A percentile compares a stretch with the other conserved stretches of the same genome.
These are phyloP conservation scores for Fraxinus angustifolia DNA, from an alignment of 305 asterid genomes.

Conservation along the genomic window DNA sequence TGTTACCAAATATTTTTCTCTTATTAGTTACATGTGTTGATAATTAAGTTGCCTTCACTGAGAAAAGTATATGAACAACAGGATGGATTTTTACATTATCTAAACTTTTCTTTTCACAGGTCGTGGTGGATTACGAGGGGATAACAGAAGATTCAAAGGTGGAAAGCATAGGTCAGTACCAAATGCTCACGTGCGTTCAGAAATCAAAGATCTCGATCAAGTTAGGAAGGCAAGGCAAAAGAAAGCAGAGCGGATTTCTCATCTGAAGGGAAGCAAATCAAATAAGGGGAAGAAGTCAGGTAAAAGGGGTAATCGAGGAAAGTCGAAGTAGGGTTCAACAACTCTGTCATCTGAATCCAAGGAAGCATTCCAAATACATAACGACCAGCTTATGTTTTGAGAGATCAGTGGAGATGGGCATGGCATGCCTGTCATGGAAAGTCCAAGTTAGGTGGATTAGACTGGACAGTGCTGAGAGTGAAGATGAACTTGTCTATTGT, in stretches of 20 bases:
- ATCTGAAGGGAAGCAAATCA: slow-evolving; percentile 53
- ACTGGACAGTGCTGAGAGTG: neutral
- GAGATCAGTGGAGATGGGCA: neutral
- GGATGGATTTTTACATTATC: neutral
- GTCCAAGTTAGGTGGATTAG: neutral
- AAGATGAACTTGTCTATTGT: neutral
- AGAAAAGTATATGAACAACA: neutral
- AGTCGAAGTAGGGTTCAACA: slow-evolving; percentile 16
- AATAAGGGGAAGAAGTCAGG: slow-evolving; percentile 49
- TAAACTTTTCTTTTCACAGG: slow-evolving; percentile 33
- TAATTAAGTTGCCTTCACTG: neutral
- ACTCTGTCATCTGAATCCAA: neutral
- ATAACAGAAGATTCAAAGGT: slow-evolving; percentile 54
- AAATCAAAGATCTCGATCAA: slow-evolving; percentile 69
- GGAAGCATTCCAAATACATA: neutral
- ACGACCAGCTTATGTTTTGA: neutral
- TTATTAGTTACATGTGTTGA: neutral
- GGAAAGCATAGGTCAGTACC: slow-evolving; percentile 48
- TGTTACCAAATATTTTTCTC: neutral
- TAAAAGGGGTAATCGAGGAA: slow-evolving; percentile 21
- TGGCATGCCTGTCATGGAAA: neutral
- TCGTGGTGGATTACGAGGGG: slow-evolving; percentile 44
- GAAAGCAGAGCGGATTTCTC: slow-evolving; percentile 58
- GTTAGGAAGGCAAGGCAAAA: slow-evolving; percentile 78
- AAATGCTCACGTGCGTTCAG: slow-evolving; percentile 79